Evolutionary conservation across 1,284 basidiomycete genomes (phyloP), one percentile per base, ranked within the genome.

Genomic region (Mycosarcoma mackinlayi): DNA sequence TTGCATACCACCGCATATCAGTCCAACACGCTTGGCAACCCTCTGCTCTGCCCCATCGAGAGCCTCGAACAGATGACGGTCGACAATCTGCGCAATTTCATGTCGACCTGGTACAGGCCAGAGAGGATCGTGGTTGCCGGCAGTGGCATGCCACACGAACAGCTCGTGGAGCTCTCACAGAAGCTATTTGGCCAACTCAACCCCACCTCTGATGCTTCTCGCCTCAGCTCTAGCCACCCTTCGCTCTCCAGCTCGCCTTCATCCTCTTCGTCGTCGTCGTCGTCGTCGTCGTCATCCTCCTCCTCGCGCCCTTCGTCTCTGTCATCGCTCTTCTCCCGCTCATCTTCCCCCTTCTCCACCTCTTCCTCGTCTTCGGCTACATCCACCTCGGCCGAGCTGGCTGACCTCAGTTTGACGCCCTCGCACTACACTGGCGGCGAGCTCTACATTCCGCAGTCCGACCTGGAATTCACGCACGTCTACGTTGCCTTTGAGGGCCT

Each of bases 101-200:
- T 92, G 86, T 84, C 86, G 55, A 88, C 90, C 39, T 97, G 93
- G 94, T 97, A 93, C 84, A 86, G 88, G 45, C 94, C 95, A 0
- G 93, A 97, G 78, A 85, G 92, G 48, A 94, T 98, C 87, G 94
- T 98, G 44, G 87, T 98, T 44, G 94, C 95, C 3, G 94, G 93
- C 21, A 91, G 92, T 3, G 95, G 95, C 10, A 91, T 98, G 88
- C 87, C 86, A 19, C 95, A 98, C 80, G 89, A 92, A 75, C 87
- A 92, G 71, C 87, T 98, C 4, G 91, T 97, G 23, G 90, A 93
- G 76, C 86, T 94, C 19, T 88, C 89, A 0, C 88, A 94, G 81
- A 90, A 91, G 82, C 87, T 91, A 79, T 97, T 98, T 81, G 91
- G 93, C 13, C 87, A 87, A 14, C 88, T 72, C 62, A 61, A 57